Evolutionary conservation across 2,329 filamentous ascomycete species (phyloP), one percentile per base, ranked within the genome.

Genomic region (Xylaria sp.): DNA sequence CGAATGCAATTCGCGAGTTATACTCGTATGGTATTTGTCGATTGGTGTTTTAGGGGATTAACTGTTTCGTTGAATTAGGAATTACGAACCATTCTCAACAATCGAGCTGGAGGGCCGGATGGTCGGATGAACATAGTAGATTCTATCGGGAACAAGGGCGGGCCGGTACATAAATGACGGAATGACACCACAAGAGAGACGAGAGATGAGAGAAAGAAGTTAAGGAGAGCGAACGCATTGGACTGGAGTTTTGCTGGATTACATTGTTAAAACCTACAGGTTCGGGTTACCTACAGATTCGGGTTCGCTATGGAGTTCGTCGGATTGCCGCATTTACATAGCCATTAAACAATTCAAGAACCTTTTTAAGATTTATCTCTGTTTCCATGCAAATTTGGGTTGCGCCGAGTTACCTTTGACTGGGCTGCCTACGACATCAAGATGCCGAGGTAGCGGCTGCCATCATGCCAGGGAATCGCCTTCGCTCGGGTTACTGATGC

Each of bases 401-500:
- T 25, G 23, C 23, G 23, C 23, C 23, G 23, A 25, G 23, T 25
- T 25, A 25, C 23, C 23, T 25, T 25, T 25, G 23, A 25, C 3
- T 25, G 3, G 23, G 23, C 23, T 25, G 23, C 23, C 23, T 25
- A 25, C 1, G 1, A 25, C 23, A 25, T 25, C 23, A 25, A 25
- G 89, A 86, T 59, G 84, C 83, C 77, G 91, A 89, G 1, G 91
- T 87, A 8, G 88, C 85, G 57, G 81, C 78, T 7, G 23, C 23
- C 23, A 90, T 83, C 32, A 85, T 83, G 71, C 91, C 85, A 6
- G 84, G 83, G 78, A 92, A 91, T 3, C 76, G 62, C 83, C 83
- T 1, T 84, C 76, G 69, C 87, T 88, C 1, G 89, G 88, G 57
- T 83, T 87, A 32, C 88, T 87, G 74, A 90, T 90, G 66, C 81